Conservation (phyloP, 2,329 filamentous ascomycete species). For the Xylariaceae sp. region DNA sequence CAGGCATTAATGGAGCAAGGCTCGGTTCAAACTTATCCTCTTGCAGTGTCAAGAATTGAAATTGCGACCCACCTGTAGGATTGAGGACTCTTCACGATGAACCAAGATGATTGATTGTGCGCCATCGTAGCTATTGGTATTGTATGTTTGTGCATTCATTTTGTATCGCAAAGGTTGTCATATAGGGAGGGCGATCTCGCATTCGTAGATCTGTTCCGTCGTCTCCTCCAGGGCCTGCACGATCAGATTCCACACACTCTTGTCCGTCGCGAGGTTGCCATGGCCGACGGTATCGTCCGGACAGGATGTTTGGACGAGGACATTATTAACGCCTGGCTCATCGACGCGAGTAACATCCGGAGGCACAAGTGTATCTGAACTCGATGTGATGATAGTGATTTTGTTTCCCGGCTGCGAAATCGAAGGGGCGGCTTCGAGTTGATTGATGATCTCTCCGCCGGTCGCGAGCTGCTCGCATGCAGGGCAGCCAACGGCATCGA, state of each 20-base stretch:
- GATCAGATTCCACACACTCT: slow-evolving; percentile 25
- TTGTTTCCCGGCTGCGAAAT: slow-evolving; percentile 27
- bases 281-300: slow-evolving; percentile 26
- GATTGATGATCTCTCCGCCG: slow-evolving; percentile 19
- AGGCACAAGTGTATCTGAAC: slow-evolving; percentile 21
- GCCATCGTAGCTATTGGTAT: too few species aligned
- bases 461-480: slow-evolving; percentile 28
- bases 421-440: slow-evolving; percentile 14
- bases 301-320: slow-evolving; percentile 25
- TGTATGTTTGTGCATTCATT: too few species aligned
- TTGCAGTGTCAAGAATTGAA: too few species aligned
- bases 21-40: too few species aligned
- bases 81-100: too few species aligned
- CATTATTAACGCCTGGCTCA: slow-evolving; percentile 21
- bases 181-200: slow-evolving; percentile 19
- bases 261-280: slow-evolving; percentile 24
- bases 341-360: slow-evolving; percentile 21
- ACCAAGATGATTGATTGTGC: too few species aligned
- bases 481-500: slow-evolving; percentile 20
- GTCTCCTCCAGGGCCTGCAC: slow-evolving; percentile 28
- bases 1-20: too few species aligned
- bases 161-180: too few species aligned
- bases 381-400: slow-evolving; percentile 25
- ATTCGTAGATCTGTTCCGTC: slow-evolving; percentile 21
- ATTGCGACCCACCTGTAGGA: too few species aligned